A percentile compares a stretch with the other conserved stretches of the same genome.
Evolutionary conservation across 805 yeast genomes (phyloP).

Genomic region (Metschnikowia cerradonensis): DNA sequence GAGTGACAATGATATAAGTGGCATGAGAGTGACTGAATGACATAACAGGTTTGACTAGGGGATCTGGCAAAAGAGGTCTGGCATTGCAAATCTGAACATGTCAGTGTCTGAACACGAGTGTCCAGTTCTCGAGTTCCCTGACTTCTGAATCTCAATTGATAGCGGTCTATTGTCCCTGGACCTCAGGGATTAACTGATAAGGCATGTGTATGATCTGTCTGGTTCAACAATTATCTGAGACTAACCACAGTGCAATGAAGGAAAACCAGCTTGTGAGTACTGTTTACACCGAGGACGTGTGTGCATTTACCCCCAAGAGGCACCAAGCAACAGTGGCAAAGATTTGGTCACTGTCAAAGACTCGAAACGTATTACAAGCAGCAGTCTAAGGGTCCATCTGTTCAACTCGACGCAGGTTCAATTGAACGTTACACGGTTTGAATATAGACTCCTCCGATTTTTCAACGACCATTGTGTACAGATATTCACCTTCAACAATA

Average conservation of each 20-base stretch:
- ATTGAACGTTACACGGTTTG: constrained; percentile 21
- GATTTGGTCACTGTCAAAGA: background rate
- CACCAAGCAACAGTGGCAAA: background rate
- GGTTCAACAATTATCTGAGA: background rate
- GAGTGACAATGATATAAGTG: no score
- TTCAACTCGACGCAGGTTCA: constrained; percentile 19
- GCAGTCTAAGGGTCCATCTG: background rate
- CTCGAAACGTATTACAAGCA: no score
- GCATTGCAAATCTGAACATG: no score
- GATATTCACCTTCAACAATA: constrained; percentile 23
- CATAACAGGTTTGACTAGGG: no score
- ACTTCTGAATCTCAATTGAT: no score
- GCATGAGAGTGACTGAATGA: no score
- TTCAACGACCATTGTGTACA: constrained; percentile 28
- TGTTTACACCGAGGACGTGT: constrained; percentile 25
- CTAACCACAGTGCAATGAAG: constrained; percentile 31
- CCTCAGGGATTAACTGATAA: no score
- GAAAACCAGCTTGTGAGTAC: constrained; percentile 31
- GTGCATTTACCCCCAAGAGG: constrained; percentile 21
- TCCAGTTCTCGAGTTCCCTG: no score
- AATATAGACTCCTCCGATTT: constrained; percentile 24
- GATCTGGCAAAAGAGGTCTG: no score
- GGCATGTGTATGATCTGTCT: no score
- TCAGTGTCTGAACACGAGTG: no score
- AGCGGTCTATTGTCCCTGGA: no score